Percentiles rank a stretch among this genome's conserved stretches.
phyloP scores from a whole-genome alignment of 495 filamentous ascomycete genomes.

The Baudoinia panamericana region DNA sequence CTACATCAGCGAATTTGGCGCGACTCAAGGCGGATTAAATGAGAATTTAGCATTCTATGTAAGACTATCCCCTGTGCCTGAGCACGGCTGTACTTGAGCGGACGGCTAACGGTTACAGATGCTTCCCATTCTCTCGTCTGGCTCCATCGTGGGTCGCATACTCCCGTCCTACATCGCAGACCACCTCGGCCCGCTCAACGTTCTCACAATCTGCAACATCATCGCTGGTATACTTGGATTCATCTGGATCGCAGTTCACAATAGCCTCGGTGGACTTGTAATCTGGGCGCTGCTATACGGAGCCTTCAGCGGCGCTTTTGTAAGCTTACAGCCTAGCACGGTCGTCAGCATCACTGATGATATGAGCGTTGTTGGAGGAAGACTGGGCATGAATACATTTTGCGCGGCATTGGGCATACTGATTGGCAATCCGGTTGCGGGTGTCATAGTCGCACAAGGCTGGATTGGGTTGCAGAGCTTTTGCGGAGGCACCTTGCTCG shows the following conservation, averaged over 20 bases:
- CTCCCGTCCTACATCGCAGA: slow-evolving; percentile 33
- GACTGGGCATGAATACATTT: slow-evolving; percentile 7
- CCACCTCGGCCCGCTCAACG: slow-evolving; percentile 28
- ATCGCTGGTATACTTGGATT: slow-evolving; percentile 27
- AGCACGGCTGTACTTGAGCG: too few species aligned
- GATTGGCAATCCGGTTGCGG: slow-evolving; percentile 8
- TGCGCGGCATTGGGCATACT: slow-evolving; percentile 4
- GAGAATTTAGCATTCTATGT: slow-evolving; percentile 32
- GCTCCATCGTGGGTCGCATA: slow-evolving; percentile 35
- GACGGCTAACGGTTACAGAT: too few species aligned
- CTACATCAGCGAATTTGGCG: slow-evolving; percentile 30
- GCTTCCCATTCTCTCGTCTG: slow-evolving; percentile 36
- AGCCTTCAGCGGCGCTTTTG: slow-evolving; percentile 31
- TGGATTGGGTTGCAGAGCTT: slow-evolving; percentile 3
- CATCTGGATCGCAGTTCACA: slow-evolving; percentile 28
- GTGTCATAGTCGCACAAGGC: slow-evolving; percentile 1
- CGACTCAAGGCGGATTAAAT: slow-evolving; percentile 5
- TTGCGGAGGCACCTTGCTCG: slow-evolving; percentile 4
- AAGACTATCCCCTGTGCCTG: too few species aligned
- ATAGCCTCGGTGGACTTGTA: slow-evolving; percentile 26
- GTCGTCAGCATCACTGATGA: slow-evolving; percentile 2
- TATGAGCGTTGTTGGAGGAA: slow-evolving; percentile 2
- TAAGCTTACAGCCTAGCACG: slow-evolving; percentile 21
- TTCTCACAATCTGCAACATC: slow-evolving; percentile 24
- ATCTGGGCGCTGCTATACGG: slow-evolving; percentile 34